Base-by-base conservation (phyloP, 768 basidiomycete species). In the Phallus indusiatus region DNA sequence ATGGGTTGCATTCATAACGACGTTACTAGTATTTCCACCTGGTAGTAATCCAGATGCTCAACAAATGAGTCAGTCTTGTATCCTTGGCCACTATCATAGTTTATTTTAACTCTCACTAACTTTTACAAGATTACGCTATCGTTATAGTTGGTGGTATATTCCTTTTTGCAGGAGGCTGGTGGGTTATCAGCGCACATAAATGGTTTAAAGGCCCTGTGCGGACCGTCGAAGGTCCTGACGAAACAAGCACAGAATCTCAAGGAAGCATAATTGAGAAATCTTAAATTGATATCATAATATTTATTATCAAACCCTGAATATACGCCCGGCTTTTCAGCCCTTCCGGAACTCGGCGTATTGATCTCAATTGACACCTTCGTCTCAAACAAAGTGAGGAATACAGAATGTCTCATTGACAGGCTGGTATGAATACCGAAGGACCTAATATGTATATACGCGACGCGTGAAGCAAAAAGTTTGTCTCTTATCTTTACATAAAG, bases 131-230 rank as follows among this genome's bases (percentile, higher is more conserved):
- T 66, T 87, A 86, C 64, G 76, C 84, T 1, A 78, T 85, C 28
- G 83, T 86, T 12, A 79, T 87, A 58, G 78, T 87, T 66, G 74
- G 77, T 73, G 73, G 72, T 1, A 84, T 88, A 5, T 85, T 87
- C 67, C 65, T 84, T 16, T 85, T 86, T 63, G 82, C 86, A 0
- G 70, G 80, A 1, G 56, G 75, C 4, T 85, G 81, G 6, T 88
- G 86, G 86, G 67, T 83, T 6, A 34, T 83, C 4, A 86, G 85
- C 21, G 86, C 86, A 0, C 79, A 71, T 36, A 80, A 83, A 60
- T 88, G 86, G 86, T 88, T 88, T n/a, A 24, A 36, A 21, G 86
- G 86, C 0, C 86, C 86, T 17, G 73, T 87, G 53, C 70, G 72
- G 63, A 87, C 77, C 55, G 67, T 81, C 22, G 53, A 62, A 28